phyloP scores from a whole-genome alignment of 2,329 filamentous ascomycete genomes.

The Aurifilum marmelostoma region DNA sequence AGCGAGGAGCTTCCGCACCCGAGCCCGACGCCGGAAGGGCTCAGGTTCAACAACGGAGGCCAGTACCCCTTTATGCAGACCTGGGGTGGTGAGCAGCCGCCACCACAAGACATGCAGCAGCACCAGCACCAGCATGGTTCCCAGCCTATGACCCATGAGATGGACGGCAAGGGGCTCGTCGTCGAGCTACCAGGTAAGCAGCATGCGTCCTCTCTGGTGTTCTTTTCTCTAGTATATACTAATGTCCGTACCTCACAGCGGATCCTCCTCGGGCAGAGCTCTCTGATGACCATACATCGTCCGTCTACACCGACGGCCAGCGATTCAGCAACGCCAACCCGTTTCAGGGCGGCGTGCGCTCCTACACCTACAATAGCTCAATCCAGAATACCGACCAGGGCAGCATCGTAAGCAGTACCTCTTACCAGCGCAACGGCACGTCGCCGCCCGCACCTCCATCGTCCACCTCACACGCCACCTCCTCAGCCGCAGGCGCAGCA shows the following conservation, averaged over 20 bases:
- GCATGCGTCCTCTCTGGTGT: not conserved
- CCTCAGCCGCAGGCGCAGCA: not conserved
- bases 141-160: constrained; percentile 39
- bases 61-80: constrained; percentile 36
- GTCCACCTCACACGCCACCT: constrained; percentile 18
- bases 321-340: constrained; percentile 31
- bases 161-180: constrained; percentile 46
- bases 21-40: constrained; percentile 31
- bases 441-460: constrained; percentile 17
- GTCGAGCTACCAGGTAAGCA: constrained; percentile 52
- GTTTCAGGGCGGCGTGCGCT: constrained; percentile 38
- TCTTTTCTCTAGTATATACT: not conserved
- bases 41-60: not conserved
- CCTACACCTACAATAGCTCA: constrained; percentile 34
- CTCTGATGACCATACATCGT: constrained; percentile 46
- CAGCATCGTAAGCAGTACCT: constrained; percentile 35
- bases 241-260: constrained; percentile 35
- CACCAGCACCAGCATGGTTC: constrained; percentile 20
- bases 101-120: constrained; percentile 13
- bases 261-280: constrained; percentile 52
- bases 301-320: constrained; percentile 44
- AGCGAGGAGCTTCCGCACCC: constrained; percentile 45
- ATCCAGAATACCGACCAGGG: constrained; percentile 38
- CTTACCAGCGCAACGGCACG: constrained; percentile 29
- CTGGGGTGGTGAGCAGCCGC: constrained; percentile 11